These are phyloP conservation scores for Emmonsia crescens DNA, from an alignment of 2,329 filamentous ascomycete species.

Conservation along the genomic window DNA sequence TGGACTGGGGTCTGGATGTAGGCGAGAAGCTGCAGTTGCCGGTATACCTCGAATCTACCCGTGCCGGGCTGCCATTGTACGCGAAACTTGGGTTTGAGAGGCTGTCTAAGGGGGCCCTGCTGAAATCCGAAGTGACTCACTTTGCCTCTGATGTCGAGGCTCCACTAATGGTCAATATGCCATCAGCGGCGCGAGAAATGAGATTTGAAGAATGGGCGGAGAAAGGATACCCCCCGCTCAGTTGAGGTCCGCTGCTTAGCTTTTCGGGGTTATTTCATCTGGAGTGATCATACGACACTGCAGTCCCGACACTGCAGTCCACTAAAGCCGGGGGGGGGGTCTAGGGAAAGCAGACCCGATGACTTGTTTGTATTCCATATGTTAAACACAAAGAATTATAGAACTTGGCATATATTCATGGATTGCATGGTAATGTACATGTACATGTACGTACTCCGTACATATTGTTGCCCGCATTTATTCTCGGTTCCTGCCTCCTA, in stretches of 20 bases:
- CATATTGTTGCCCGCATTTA: neutral
- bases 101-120: constrained; percentile 31
- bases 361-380: neutral
- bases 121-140: constrained; percentile 27
- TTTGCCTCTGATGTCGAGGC: constrained; percentile 29
- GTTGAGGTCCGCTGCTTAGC: neutral
- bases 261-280: neutral
- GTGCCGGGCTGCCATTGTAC: constrained; percentile 28
- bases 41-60: constrained; percentile 31
- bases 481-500: neutral
- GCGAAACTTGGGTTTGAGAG: constrained; percentile 30
- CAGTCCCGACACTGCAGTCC: neutral
- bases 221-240: constrained; percentile 4
- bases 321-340: neutral
- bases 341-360: neutral
- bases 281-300: neutral
- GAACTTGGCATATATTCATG: neutral
- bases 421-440: neutral
- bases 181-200: constrained; percentile 22
- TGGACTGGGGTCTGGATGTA: constrained; percentile 30
- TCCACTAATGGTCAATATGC: constrained; percentile 36
- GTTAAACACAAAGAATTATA: neutral
- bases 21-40: constrained; percentile 25
- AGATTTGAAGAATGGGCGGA: constrained; percentile 27
- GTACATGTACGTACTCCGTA: no score